These are phyloP conservation scores for Globisporangium solare DNA, from an alignment of 352 stramenopile genomes.

Conservation along the genomic window DNA sequence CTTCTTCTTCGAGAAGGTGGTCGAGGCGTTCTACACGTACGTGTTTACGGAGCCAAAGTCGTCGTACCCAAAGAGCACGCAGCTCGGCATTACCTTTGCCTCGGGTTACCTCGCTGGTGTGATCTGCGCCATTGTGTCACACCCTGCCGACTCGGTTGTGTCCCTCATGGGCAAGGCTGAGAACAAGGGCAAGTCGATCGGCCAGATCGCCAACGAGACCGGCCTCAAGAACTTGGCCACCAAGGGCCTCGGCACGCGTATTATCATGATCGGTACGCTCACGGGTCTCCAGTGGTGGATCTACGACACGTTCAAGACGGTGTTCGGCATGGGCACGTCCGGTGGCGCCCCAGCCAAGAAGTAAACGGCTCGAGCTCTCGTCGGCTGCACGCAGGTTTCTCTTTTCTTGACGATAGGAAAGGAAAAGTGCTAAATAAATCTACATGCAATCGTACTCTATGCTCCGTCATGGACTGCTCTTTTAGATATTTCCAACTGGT, in stretches of 20 bases:
- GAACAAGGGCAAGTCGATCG: slow-evolving; percentile 90
- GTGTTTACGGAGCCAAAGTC: slow-evolving; percentile 90
- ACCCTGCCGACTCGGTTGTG: slow-evolving; percentile 98
- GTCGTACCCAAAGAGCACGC: slow-evolving; percentile 90
- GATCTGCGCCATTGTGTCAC: slow-evolving; percentile 98
- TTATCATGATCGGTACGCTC: slow-evolving; percentile 96
- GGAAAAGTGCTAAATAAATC: not conserved
- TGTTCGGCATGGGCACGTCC: slow-evolving; percentile 89
- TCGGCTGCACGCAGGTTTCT: not conserved
- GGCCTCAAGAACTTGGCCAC: slow-evolving; percentile 76
- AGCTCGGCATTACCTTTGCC: slow-evolving; percentile 96
- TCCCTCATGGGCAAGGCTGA: slow-evolving; percentile 94
- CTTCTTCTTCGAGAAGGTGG: slow-evolving; percentile 94
- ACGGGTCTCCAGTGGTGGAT: slow-evolving; percentile 97
- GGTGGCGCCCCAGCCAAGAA: slow-evolving; percentile 78
- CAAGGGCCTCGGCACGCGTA: slow-evolving; percentile 90
- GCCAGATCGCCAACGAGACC: slow-evolving; percentile 81
- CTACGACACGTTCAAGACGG: slow-evolving; percentile 95
- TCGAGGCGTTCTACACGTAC: slow-evolving; percentile 85
- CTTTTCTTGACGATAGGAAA: no score
- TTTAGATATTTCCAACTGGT: no score
- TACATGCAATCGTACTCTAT: not conserved
- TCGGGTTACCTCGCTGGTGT: slow-evolving; percentile 99
- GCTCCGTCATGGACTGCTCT: no score
- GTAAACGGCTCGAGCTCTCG: slow-evolving; percentile 18